phyloP scores from a whole-genome alignment of 2,329 filamentous ascomycete genomes.

The Fonsecaea nubica region DNA sequence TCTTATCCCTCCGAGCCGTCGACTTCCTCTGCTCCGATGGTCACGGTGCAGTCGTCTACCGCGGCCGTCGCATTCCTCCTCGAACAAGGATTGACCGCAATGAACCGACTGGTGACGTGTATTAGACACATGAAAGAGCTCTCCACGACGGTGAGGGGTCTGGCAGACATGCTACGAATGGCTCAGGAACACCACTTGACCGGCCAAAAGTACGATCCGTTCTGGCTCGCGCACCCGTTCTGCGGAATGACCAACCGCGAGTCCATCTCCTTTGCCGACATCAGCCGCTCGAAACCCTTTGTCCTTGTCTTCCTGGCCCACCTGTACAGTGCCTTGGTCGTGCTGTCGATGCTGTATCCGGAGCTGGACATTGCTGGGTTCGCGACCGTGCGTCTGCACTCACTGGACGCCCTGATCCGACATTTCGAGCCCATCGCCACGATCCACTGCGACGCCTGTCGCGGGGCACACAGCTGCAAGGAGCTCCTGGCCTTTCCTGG shows the following conservation, averaged over 20 bases:
- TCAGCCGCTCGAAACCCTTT: conserved; percentile 14
- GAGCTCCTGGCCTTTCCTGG: conserved; percentile 18
- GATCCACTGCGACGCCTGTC: conserved; percentile 14
- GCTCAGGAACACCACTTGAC: conserved; percentile 9
- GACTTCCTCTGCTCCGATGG: conserved; percentile 4
- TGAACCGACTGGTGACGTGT: conserved; percentile 15
- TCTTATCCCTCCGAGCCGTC: not conserved
- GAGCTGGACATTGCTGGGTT: conserved; percentile 18
- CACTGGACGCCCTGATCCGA: conserved; percentile 10
- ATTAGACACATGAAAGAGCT: conserved; percentile 11
- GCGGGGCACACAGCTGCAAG: conserved; percentile 1
- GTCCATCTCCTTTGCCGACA: conserved; percentile 12
- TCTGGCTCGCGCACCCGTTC: conserved; percentile 22
- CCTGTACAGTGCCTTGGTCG: conserved; percentile 16
- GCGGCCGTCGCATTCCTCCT: conserved; percentile 18
- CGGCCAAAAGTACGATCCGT: conserved; percentile 15
- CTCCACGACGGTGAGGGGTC: conserved; percentile 9
- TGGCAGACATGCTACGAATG: conserved; percentile 17
- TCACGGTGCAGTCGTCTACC: conserved; percentile 8
- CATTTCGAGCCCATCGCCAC: conserved; percentile 7
- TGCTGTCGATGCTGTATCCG: conserved; percentile 20
- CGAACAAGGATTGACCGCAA: conserved; percentile 11
- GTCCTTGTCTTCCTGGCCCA: conserved; percentile 18
- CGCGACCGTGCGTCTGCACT: conserved; percentile 10
- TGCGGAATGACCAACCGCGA: conserved; percentile 14